Base-by-base conservation (phyloP, 495 filamentous ascomycete genomes). In the Aspergillus carlsbadensis region DNA sequence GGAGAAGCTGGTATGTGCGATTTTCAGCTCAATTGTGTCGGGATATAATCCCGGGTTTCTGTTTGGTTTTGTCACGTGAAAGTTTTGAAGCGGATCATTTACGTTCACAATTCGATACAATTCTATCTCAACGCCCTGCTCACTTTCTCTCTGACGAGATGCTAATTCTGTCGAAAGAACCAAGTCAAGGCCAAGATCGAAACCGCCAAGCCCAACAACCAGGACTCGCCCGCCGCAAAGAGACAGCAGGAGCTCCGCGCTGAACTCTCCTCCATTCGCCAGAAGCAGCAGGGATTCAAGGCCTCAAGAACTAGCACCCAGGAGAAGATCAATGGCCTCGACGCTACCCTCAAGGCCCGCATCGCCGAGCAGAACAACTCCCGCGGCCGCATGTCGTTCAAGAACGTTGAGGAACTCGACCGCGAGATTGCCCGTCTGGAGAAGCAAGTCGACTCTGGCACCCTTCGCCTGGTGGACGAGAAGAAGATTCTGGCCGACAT, bases 381-480 rank as follows among this genome's bases (percentile, higher is more conserved):
- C 29, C 84, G 86, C 40, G 80, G 81, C 65, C 85, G 86, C 66
- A 81, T 96, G 52, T 72, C 81, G 20, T 98, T 87, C 82, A 96
- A 91, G 82, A 89, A 75, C 57, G 83, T 88, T 48, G 92, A 93
- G 34, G 94, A 98, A 37, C 74, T 98, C 46, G 91, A 98, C 69
- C 78, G 77, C 18, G 84, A 91, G 69, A 92, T 99, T 60, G 77
- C 83, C 29, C 78, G 77, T 14, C 84, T 96, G 43, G 90, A 96
- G 52, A 85, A 85, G 71, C 81, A 90, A 54, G 91, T 97, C 54
- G 88, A 94, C 69, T 81, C 84, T 45, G 91, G 92, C 42, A 88
- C 80, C 59, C 88, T 98, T 86, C 94, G 90, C 65, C 71, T 99
- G 52, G 95, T 97, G 4, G 94, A 98, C 57, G 95, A 98, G 83